Evolutionary conservation across 257 asterid genomes (phyloP), one percentile per base, ranked within the genome.

Genomic region (Craterostigma plantagineum): DNA sequence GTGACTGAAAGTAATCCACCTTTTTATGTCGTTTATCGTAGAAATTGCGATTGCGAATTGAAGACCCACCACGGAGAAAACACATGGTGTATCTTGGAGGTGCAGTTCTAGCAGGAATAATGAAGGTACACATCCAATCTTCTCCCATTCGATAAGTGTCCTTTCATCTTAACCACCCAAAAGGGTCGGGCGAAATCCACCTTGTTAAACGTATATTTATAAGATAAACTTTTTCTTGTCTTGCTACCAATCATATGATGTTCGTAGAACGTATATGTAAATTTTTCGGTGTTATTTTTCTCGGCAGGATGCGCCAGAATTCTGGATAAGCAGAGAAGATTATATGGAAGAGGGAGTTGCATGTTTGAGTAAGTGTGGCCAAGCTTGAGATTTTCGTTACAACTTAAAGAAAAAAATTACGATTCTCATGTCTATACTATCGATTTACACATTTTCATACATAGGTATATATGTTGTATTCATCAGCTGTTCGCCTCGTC

Each of bases 1-100:
- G 48, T 46, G 37, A 14, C 1, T 13, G 2, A 7, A 18, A 46
- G 18, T 7, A 46, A 23, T n/a, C 14, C 34, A n/a, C 16, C 48
- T 42, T 14, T 40, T 60, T 53, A 9, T 59, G 35, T 43, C 56
- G 27, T 43, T 54, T 6, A n/a, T 45, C 38, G 40, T 44, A 83
- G 98, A 90, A 90, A 77, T 63, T 83, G 63, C 78, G 92, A 10
- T 65, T 90, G 60, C 59, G 98, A 59, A 83, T 90, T 59, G 98
- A 90, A 65, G 98, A 90, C 64, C 98, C 95, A 14, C 98, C 98
- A 30, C 72, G 98, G 49, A 77, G 95, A 64, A 90, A 90, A 52
- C 98, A 90, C 62, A 90, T 90, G 98, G 98, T 90, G 48, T 82
- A 83, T 68, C 91, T 82, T 8, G 93, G 95, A 54, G 98, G 95